A percentile compares a stretch with the other conserved stretches of the same genome.
Evolutionary conservation across 1,139 yeast species (phyloP).

Genomic region (Geotrichum fermentans): DNA sequence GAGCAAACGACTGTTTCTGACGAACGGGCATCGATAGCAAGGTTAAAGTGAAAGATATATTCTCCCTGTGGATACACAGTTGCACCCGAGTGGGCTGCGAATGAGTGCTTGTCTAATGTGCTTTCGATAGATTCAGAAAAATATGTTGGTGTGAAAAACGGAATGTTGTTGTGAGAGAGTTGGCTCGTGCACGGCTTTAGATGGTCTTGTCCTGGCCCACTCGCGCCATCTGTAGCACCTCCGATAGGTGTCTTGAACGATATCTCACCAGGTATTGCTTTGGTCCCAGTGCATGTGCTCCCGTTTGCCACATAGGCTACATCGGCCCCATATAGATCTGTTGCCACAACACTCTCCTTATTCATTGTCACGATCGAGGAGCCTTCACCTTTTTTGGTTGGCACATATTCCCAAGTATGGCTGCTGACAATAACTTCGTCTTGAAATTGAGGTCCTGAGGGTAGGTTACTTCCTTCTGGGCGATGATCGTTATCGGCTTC

Average conservation of each 20-base stretch:
- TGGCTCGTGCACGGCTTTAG: neutral
- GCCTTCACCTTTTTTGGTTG: conserved; percentile 15
- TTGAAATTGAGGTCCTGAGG: conserved; percentile 32
- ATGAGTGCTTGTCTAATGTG: neutral
- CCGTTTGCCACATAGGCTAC: conserved; percentile 4
- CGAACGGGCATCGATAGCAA: conserved; percentile 61
- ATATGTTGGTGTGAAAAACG: conserved; percentile 12
- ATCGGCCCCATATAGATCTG: conserved; percentile 38
- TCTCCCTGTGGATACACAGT: conserved; percentile 59
- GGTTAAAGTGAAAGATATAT: conserved; percentile 71
- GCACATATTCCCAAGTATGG: conserved; percentile 38
- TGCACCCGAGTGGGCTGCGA: neutral
- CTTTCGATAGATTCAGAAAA: neutral
- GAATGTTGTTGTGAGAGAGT: neutral
- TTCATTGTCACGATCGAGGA: conserved; percentile 24
- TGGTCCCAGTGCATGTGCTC: neutral
- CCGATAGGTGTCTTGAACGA: neutral
- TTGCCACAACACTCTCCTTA: conserved; percentile 30
- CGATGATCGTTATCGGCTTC: conserved; percentile 37
- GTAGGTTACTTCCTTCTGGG: conserved; percentile 13
- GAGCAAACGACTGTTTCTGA: conserved; percentile 68
- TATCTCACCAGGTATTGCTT: neutral
- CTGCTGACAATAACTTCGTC: conserved; percentile 34
- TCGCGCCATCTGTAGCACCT: neutral
- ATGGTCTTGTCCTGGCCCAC: neutral